These are phyloP conservation scores for Borovskyia barvae DNA, from an alignment of 208 protist species.

Conservation along the genomic window DNA sequence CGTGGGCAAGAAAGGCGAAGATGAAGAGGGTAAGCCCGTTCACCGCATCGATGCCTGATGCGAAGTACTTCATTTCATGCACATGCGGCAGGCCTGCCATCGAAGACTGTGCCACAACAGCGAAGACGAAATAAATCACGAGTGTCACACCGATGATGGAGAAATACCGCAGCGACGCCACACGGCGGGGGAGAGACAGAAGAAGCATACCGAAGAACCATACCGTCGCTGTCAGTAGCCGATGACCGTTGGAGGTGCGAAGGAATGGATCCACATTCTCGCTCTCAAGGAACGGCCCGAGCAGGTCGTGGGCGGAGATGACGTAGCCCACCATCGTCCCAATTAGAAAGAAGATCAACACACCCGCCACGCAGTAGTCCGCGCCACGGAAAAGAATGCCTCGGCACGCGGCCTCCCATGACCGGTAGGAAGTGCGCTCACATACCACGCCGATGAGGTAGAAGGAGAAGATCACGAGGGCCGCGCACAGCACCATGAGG, in stretches of 20 bases:
- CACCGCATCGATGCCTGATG: constrained; percentile 27
- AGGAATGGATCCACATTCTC: constrained; percentile 35
- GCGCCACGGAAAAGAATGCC: constrained; percentile 52
- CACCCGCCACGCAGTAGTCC: constrained; percentile 46
- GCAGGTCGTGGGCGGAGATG: constrained; percentile 45
- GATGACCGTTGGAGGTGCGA: constrained; percentile 22
- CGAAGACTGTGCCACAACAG: constrained; percentile 44
- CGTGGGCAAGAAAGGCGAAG: constrained; percentile 52
- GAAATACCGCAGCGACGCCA: constrained; percentile 72
- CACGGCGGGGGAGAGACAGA: constrained; percentile 44
- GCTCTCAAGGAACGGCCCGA: constrained; percentile 30
- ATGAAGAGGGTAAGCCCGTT: constrained; percentile 52
- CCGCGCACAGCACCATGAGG: constrained; percentile 48
- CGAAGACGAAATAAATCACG: constrained; percentile 63
- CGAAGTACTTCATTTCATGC: constrained; percentile 35
- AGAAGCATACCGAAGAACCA: constrained; percentile 67
- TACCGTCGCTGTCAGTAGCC: constrained; percentile 35
- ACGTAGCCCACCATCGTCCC: constrained; percentile 61
- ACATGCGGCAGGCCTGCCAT: constrained; percentile 26
- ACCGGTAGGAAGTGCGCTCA: constrained; percentile 41
- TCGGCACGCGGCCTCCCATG: constrained; percentile 54
- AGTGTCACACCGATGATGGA: constrained; percentile 62
- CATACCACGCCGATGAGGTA: constrained; percentile 58
- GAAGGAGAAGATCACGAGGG: constrained; percentile 56
- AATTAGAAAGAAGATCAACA: constrained; percentile 49